Percentiles rank a stretch among this genome's conserved stretches.
These are phyloP conservation scores for Neoboletus brunneissimus DNA, from an alignment of 768 basidiomycete species.

Conservation along the genomic window DNA sequence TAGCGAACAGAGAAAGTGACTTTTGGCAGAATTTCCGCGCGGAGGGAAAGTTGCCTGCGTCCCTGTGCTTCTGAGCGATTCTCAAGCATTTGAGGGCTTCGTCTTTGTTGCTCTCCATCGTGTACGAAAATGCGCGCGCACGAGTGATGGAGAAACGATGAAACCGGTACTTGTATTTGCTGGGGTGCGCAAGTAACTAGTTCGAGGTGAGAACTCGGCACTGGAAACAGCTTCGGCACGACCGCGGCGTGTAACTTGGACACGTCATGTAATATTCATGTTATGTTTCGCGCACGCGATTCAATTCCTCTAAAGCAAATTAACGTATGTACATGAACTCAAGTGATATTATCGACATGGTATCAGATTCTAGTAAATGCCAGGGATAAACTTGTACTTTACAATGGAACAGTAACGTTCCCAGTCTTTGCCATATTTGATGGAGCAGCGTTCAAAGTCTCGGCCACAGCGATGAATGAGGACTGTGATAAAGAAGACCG, in stretches of 20 bases:
- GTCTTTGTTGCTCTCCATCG: constrained; percentile 87
- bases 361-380: constrained; percentile 59
- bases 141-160: constrained; percentile 11
- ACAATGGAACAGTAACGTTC: constrained; percentile 85
- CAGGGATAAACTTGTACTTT: constrained; percentile 88
- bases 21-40: constrained; percentile 91
- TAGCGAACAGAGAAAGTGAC: constrained; percentile 77
- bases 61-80: constrained; percentile 75
- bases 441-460: constrained; percentile 92
- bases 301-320: not conserved
- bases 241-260: not conserved
- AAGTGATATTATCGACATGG: constrained; percentile 8
- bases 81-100: constrained; percentile 80
- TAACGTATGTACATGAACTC: not conserved
- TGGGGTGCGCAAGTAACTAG: not conserved
- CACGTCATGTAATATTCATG: constrained; percentile 2
- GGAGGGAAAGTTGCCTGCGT: constrained; percentile 66
- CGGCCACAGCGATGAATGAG: constrained; percentile 88
- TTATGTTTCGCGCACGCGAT: not conserved
- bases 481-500: constrained; percentile 92
- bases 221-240: constrained; percentile 4
- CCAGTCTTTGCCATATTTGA: constrained; percentile 96
- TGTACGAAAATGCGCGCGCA: constrained; percentile 5
- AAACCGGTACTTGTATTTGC: constrained; percentile 3
- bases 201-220: constrained; percentile 27